A percentile compares a stretch with the other conserved stretches of the same genome.
Evolutionary conservation across 768 basidiomycete species (phyloP).

Genomic region (Mycena polygramma): DNA sequence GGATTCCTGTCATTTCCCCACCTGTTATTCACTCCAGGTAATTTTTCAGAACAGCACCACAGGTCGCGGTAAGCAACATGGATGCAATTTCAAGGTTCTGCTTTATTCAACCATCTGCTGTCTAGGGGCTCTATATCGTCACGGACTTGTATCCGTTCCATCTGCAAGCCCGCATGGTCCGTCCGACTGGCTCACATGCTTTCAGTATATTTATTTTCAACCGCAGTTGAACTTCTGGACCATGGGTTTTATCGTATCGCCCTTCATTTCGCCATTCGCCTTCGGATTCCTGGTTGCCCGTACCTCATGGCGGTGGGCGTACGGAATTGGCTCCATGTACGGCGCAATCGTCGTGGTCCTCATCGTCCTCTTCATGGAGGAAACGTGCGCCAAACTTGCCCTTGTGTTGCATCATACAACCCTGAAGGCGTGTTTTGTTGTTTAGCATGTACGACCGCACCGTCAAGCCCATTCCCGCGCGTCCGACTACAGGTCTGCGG

Average conservation of each 20-base stretch:
- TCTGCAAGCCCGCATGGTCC: conserved; percentile 73
- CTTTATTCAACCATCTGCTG: conserved; percentile 3
- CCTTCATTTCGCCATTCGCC: conserved; percentile 73
- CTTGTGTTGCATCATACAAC: background rate
- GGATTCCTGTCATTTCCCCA: background rate
- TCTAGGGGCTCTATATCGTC: conserved; percentile 69
- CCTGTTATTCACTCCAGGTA: conserved; percentile 14
- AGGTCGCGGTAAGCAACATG: conserved; percentile 62
- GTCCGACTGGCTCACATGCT: conserved; percentile 19
- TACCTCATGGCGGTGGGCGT: conserved; percentile 74
- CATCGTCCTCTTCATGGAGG: conserved; percentile 72
- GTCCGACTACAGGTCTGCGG: conserved; percentile 55
- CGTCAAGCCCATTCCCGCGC: conserved; percentile 61
- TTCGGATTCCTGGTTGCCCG: conserved; percentile 78
- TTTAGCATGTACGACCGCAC: conserved; percentile 75
- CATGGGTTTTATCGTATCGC: conserved; percentile 78
- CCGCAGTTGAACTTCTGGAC: conserved; percentile 76
- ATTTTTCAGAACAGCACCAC: conserved; percentile 65
- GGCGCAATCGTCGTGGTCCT: conserved; percentile 65
- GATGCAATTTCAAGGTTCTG: background rate
- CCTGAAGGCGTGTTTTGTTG: background rate
- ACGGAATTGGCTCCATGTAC: conserved; percentile 75
- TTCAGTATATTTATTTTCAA: background rate
- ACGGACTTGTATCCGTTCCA: conserved; percentile 80
- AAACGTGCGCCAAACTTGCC: conserved; percentile 70